Conservation (phyloP, 495 filamentous ascomycete species). For the Hypoxylon fuscum region DNA sequence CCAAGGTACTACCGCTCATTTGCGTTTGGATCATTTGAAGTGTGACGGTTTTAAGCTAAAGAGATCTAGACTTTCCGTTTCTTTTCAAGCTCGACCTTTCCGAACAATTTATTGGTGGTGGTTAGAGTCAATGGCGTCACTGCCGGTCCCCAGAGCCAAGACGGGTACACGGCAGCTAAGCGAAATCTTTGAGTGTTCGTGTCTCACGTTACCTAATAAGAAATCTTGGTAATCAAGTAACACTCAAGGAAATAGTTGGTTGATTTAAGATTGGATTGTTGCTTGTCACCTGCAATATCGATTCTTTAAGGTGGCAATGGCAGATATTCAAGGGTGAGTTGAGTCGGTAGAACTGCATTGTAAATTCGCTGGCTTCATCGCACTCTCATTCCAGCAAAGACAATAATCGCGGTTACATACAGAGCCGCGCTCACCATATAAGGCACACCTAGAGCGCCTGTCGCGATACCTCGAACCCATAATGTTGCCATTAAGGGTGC, state of each 20-base stretch:
- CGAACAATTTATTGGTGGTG: slow-evolving; percentile 6
- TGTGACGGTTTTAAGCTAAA: not conserved
- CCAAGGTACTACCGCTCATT: slow-evolving; percentile 12
- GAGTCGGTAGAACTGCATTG: no score
- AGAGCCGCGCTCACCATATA: slow-evolving; percentile 45
- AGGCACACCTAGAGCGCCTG: slow-evolving; percentile 23
- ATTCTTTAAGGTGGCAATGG: no score
- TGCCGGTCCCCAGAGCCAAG: slow-evolving; percentile 17
- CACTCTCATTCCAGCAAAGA: slow-evolving; percentile 37
- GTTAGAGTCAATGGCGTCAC: slow-evolving; percentile 33
- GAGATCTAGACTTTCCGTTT: slow-evolving; percentile 18
- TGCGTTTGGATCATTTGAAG: not conserved
- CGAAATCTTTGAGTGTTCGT: not conserved
- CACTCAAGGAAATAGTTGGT: not conserved
- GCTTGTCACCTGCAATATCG: no score
- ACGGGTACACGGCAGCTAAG: slow-evolving; percentile 4
- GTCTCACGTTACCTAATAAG: slow-evolving; percentile 12
- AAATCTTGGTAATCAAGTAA: not conserved
- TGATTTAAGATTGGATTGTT: no score
- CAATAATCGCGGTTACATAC: slow-evolving; percentile 43
- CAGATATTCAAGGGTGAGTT: no score
- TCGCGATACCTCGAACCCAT: slow-evolving; percentile 44
- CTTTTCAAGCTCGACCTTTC: slow-evolving; percentile 12
- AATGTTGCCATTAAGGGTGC: slow-evolving; percentile 52
- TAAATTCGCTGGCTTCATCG: slow-evolving; percentile 6